A percentile compares a stretch with the other conserved stretches of the same genome.
Conservation (phyloP, 2,329 filamentous ascomycete genomes). For the Apiospora rasikravindrae region DNA sequence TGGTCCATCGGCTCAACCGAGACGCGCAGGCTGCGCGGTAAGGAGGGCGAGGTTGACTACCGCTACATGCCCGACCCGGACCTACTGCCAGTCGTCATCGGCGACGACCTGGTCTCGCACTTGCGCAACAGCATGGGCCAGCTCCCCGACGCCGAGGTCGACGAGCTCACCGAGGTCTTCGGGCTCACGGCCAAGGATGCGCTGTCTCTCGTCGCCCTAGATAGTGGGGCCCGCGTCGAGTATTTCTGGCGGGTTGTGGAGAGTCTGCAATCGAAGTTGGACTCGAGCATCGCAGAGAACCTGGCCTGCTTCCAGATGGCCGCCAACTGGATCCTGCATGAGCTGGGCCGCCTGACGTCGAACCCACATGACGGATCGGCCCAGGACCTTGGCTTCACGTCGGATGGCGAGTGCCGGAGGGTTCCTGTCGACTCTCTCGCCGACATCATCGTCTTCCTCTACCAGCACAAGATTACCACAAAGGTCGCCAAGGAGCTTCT, state of each 20-base stretch:
- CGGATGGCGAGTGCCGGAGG: conserved; percentile 52
- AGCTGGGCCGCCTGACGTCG: conserved; percentile 71
- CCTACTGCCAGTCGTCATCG: conserved; percentile 78
- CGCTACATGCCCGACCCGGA: conserved; percentile 98
- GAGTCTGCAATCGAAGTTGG: conserved; percentile 19
- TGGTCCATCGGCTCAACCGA: conserved; percentile 87
- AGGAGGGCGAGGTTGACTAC: conserved; percentile 97
- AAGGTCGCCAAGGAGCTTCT: conserved; percentile 64
- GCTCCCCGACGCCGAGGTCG: conserved; percentile 73
- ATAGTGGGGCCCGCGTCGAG: conserved; percentile 79
- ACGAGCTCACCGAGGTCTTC: conserved; percentile 65
- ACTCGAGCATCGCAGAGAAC: conserved; percentile 31
- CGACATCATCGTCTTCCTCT: conserved; percentile 56
- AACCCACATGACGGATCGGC: conserved; percentile 44
- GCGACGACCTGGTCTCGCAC: conserved; percentile 68
- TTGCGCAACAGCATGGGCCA: conserved; percentile 69
- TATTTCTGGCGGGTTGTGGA: conserved; percentile 66
- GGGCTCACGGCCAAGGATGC: conserved; percentile 82
- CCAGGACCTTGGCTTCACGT: conserved; percentile 43
- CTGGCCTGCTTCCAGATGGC: conserved; percentile 51
- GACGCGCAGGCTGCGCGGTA: conserved; percentile 82
- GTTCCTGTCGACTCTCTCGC: conserved; percentile 54
- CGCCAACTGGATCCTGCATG: conserved; percentile 75
- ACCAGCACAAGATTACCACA: conserved; percentile 56
- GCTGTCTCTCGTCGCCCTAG: conserved; percentile 75